Evolutionary conservation across 2,329 filamentous ascomycete species (phyloP).

Genomic region (Karstenula rhodostoma): DNA sequence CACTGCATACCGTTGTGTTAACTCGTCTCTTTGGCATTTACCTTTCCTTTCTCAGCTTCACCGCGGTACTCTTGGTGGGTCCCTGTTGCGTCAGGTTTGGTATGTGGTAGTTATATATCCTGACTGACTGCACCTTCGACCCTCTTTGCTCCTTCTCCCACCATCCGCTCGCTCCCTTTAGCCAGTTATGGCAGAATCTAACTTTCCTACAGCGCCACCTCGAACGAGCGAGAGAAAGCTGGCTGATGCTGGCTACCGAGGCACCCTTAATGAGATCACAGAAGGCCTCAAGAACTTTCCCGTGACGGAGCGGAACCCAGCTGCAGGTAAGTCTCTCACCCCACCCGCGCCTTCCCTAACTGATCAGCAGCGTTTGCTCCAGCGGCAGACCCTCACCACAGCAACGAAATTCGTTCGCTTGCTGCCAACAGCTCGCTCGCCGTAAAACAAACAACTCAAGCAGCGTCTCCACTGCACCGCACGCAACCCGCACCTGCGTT

Average conservation of each 20-base stretch:
- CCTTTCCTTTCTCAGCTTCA: too few relatives aligned
- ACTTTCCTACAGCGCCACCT: not conserved
- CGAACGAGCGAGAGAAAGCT: constrained; percentile 23
- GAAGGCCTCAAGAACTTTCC: constrained; percentile 26
- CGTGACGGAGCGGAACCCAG: constrained; percentile 14
- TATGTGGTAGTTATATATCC: too few relatives aligned
- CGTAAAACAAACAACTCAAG: not conserved
- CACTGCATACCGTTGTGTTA: too few relatives aligned
- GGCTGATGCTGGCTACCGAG: constrained; percentile 14
- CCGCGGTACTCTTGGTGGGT: too few relatives aligned
- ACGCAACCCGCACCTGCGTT: not conserved
- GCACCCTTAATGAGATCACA: constrained; percentile 26
- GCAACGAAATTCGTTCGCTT: not conserved
- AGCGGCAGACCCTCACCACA: not conserved
- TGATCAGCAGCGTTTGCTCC: not conserved
- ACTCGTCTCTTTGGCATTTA: too few relatives aligned
- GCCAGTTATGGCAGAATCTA: not conserved
- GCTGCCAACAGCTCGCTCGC: not conserved
- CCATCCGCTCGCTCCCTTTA: not conserved
- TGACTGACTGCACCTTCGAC: too few relatives aligned
- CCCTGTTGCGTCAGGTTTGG: too few relatives aligned
- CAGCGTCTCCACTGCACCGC: not conserved
- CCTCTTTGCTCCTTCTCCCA: not conserved
- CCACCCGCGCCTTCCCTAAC: not conserved
- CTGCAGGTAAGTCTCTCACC: constrained; percentile 14